phyloP scores from a whole-genome alignment of 441 rosid species.

The Syzygium malaccense region DNA sequence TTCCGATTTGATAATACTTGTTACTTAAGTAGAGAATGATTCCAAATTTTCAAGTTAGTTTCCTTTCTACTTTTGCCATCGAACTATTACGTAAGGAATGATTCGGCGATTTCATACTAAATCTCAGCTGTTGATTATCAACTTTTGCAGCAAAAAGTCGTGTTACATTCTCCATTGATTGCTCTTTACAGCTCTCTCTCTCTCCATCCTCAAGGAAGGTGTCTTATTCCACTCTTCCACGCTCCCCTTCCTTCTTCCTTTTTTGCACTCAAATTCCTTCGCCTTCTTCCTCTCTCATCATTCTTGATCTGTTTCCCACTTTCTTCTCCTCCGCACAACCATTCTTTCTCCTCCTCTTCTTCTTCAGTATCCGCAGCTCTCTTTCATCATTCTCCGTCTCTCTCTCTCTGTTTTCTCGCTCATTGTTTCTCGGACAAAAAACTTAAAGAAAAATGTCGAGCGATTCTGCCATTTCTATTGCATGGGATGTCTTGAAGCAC shows the following conservation, averaged over 20 bases:
- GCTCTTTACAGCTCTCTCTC: background rate
- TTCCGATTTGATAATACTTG: background rate
- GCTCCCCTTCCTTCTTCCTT: no score
- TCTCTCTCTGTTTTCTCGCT: background rate
- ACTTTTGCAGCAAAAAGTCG: background rate
- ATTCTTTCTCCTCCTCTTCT: no score
- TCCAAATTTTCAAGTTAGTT: background rate
- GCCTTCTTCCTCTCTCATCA: no score
- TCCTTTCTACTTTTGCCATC: background rate
- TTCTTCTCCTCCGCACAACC: no score
- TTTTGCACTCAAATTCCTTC: no score
- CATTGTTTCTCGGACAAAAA: background rate
- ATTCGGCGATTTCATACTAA: background rate
- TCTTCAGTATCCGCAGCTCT: no score
- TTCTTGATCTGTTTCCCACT: no score
- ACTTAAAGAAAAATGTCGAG: background rate
- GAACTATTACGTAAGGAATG: background rate
- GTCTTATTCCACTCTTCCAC: background rate
- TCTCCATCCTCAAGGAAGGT: background rate
- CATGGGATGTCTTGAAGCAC: background rate
- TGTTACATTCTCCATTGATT: background rate
- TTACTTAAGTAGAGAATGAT: background rate
- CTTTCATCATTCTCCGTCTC: background rate
- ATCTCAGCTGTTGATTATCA: background rate
- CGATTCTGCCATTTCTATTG: rapidly evolving